Conservation (phyloP, 2,329 filamentous ascomycete genomes). For the Graphilbum sp. region DNA sequence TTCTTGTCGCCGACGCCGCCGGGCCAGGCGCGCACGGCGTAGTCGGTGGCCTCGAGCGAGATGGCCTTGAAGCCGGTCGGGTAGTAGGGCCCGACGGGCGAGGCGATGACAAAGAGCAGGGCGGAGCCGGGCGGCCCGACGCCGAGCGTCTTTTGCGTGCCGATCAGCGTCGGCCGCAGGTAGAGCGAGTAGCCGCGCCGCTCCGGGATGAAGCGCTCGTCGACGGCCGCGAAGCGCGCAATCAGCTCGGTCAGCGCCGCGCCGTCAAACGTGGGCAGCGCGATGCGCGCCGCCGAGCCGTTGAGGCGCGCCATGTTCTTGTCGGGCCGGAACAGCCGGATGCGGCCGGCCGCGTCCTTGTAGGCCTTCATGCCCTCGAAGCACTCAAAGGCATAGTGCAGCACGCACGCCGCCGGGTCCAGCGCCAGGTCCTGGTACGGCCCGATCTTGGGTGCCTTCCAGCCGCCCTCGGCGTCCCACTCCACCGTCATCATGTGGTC, state of each 20-base stretch:
- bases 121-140: conserved; percentile 86
- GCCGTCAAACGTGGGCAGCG: conserved; percentile 70
- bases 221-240: conserved; percentile 60
- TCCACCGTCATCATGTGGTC: conserved; percentile 96
- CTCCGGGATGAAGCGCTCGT: conserved; percentile 79
- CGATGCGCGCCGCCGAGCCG: conserved; percentile 79
- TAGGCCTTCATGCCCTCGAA: conserved; percentile 99
- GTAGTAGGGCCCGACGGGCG: conserved; percentile 94
- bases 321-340: conserved; percentile 84
- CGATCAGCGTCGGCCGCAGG: conserved; percentile 90
- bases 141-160: conserved; percentile 85
- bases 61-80: conserved; percentile 97
- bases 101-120: conserved; percentile 87
- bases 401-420: conserved; percentile 89
- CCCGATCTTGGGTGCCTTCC: conserved; percentile 66
- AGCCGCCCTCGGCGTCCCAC: conserved; percentile 76
- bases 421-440: conserved; percentile 96
- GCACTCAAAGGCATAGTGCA: conserved; percentile 96
- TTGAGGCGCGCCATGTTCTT: conserved; percentile 95
- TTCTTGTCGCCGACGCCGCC: conserved; percentile 97
- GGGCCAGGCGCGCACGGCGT: conserved; percentile 93
- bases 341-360: conserved; percentile 62
- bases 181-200: conserved; percentile 86
- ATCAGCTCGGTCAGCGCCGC: conserved; percentile 67
- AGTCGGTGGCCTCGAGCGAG: conserved; percentile 87